Evolutionary conservation across 768 basidiomycete genomes (phyloP).

Genomic region (Trametes meyenii): DNA sequence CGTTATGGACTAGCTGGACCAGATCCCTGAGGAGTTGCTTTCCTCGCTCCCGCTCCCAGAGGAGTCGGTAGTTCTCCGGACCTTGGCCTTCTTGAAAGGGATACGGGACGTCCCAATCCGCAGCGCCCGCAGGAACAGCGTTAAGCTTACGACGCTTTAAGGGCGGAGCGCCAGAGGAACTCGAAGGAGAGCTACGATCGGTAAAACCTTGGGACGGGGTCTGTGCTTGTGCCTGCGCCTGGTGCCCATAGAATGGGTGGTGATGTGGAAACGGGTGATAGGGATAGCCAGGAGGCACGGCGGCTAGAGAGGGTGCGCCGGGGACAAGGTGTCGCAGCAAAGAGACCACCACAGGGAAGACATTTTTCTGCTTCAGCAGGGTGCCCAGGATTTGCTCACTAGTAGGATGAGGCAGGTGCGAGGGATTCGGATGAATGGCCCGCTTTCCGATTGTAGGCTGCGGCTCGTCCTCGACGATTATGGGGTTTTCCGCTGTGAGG

Average conservation of each 20-base stretch:
- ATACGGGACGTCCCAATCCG: constrained; percentile 83
- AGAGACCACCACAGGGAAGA: constrained; percentile 65
- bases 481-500: constrained; percentile 61
- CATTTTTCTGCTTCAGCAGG: constrained; percentile 64
- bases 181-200: background rate
- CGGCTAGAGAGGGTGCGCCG: constrained; percentile 29
- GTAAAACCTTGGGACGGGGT: constrained; percentile 7
- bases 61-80: constrained; percentile 61
- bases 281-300: constrained; percentile 10
- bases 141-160: constrained; percentile 65
- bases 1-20: constrained; percentile 58
- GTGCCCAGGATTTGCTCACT: constrained; percentile 62
- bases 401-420: constrained; percentile 54
- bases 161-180: constrained; percentile 31
- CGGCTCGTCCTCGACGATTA: constrained; percentile 65
- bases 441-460: constrained; percentile 33
- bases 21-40: constrained; percentile 66
- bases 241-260: background rate
- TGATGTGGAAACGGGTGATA: constrained; percentile 2
- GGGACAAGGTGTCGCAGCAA: constrained; percentile 59
- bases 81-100: constrained; percentile 76
- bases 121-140: constrained; percentile 76
- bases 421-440: constrained; percentile 29
- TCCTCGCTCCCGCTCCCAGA: constrained; percentile 67
- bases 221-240: background rate